Percentiles rank a stretch among this genome's conserved stretches.
Conservation (phyloP, 345 rosid species). For the Boechera retrofracta region DNA sequence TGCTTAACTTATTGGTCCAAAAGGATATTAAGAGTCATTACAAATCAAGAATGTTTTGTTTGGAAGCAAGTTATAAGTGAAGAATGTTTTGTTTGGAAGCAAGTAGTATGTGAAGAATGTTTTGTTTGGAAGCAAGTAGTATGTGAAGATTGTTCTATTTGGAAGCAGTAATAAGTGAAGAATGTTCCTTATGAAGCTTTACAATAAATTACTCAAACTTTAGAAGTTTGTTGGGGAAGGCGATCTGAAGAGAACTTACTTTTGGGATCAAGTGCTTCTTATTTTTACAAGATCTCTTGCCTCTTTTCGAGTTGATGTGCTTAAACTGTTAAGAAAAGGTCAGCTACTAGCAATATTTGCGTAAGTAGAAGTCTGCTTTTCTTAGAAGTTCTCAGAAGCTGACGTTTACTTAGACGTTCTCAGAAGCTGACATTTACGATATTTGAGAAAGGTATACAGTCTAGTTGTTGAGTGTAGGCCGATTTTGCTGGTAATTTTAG, state of each 20-base stretch:
- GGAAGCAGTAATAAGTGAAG: slow-evolving; percentile 48
- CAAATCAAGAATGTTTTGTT: slow-evolving; percentile 37
- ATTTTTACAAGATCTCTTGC: slow-evolving; percentile 79
- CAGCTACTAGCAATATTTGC: slow-evolving; percentile 62
- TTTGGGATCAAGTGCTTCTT: slow-evolving; percentile 72
- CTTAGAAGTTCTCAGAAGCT: slow-evolving; percentile 52
- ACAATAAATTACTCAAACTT: slow-evolving; percentile 59
- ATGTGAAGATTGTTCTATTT: slow-evolving; percentile 56
- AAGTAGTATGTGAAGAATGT: slow-evolving; percentile 50
- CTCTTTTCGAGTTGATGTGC: slow-evolving; percentile 79
- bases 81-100: slow-evolving; percentile 47
- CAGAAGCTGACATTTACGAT: slow-evolving; percentile 49
- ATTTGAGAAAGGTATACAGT: slow-evolving; percentile 47
- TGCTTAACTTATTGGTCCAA: slow-evolving; percentile 67
- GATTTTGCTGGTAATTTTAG: slow-evolving; percentile 37
- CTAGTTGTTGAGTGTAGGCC: slow-evolving; percentile 44
- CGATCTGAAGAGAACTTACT: slow-evolving; percentile 55
- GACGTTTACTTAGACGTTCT: slow-evolving; percentile 51
- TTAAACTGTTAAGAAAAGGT: slow-evolving; percentile 71
- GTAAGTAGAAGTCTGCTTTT: slow-evolving; percentile 51
- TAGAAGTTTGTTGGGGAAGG: slow-evolving; percentile 80
- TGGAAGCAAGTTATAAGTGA: slow-evolving; percentile 41
- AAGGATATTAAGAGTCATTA: slow-evolving; percentile 61
- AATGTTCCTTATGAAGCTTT: slow-evolving; percentile 55
- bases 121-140: slow-evolving; percentile 36